phyloP scores from a whole-genome alignment of 2,329 filamentous ascomycete species.

The Triangularia setosa region DNA sequence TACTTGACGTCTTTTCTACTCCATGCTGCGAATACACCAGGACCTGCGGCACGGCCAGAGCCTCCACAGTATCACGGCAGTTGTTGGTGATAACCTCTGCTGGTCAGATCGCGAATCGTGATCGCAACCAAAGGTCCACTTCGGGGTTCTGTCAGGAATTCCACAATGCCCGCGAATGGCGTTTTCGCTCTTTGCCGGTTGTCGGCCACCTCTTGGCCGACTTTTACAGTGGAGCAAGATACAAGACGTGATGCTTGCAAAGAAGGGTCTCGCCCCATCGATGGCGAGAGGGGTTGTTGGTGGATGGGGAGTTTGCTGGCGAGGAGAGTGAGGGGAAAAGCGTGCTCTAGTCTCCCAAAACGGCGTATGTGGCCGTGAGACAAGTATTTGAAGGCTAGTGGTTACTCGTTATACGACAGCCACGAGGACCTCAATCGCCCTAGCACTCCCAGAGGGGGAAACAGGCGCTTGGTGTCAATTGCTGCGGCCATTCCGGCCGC shows the following conservation, averaged over 20 bases:
- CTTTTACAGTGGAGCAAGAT: conserved; percentile 8
- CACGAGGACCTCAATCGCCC: not conserved
- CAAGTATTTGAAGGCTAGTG: conserved; percentile 9
- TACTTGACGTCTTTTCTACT: conserved; percentile 17
- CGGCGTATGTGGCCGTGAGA: conserved; percentile 15
- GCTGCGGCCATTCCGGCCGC: conserved; percentile 17
- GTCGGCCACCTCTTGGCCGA: conserved; percentile 1
- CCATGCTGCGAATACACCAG: conserved; percentile 3
- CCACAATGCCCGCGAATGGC: not conserved
- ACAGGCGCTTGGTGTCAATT: conserved; percentile 18
- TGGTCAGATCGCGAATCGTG: not conserved
- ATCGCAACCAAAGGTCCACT: not conserved
- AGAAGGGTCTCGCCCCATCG: conserved; percentile 8
- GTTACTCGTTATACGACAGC: not conserved
- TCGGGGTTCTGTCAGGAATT: not conserved
- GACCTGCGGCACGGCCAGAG: conserved; percentile 22
- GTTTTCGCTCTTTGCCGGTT: conserved; percentile 1
- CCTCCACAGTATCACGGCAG: conserved; percentile 21
- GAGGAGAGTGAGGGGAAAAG: not conserved
- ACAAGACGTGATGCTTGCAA: conserved; percentile 2
- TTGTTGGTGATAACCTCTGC: conserved; percentile 1
- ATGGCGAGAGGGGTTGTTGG: not conserved
- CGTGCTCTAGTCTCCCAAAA: conserved; percentile 12
- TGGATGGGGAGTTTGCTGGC: not conserved
- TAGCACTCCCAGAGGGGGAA: conserved; percentile 7